A percentile compares a stretch with the other conserved stretches of the same genome.
Evolutionary conservation across 139 green algal species (phyloP).

Genomic region (Asterochloris sp.): DNA sequence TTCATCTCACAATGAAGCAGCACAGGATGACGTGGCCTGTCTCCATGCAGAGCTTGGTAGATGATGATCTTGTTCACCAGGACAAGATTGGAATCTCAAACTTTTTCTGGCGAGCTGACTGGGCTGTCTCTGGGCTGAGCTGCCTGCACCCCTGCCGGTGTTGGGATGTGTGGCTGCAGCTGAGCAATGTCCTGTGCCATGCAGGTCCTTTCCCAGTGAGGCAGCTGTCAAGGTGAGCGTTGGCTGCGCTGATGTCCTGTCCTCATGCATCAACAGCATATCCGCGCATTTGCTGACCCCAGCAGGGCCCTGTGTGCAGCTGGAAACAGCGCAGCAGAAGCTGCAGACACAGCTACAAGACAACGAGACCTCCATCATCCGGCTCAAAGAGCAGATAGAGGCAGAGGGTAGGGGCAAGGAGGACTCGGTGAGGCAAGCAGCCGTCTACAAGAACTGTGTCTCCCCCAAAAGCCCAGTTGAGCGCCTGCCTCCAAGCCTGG

Average conservation of each 20-base stretch:
- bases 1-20: neutral
- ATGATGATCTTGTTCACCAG: slow-evolving; percentile 74
- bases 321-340: slow-evolving; percentile 16
- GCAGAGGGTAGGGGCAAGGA: slow-evolving; percentile 44
- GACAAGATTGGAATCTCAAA: slow-evolving; percentile 80
- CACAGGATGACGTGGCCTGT: neutral
- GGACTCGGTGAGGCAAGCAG: slow-evolving; percentile 36
- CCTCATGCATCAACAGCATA: neutral
- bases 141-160: too few species aligned
- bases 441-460: neutral
- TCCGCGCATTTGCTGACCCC: neutral
- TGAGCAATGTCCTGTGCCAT: neutral
- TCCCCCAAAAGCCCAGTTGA: neutral
- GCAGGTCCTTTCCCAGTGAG: slow-evolving; percentile 61
- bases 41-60: slow-evolving; percentile 52
- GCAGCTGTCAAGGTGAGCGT: slow-evolving; percentile 51
- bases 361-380: slow-evolving; percentile 3
- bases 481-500: neutral
- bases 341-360: slow-evolving; percentile 21
- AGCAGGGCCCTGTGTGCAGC: neutral
- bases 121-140: too few species aligned
- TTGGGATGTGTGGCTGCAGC: neutral
- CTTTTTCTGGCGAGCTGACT: slow-evolving; percentile 65
- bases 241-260: neutral
- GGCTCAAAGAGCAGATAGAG: slow-evolving; percentile 37